Percentiles rank a stretch among this genome's conserved stretches.
Evolutionary conservation across 2,329 filamentous ascomycete genomes (phyloP).

Genomic region (Neonectria faginata): DNA sequence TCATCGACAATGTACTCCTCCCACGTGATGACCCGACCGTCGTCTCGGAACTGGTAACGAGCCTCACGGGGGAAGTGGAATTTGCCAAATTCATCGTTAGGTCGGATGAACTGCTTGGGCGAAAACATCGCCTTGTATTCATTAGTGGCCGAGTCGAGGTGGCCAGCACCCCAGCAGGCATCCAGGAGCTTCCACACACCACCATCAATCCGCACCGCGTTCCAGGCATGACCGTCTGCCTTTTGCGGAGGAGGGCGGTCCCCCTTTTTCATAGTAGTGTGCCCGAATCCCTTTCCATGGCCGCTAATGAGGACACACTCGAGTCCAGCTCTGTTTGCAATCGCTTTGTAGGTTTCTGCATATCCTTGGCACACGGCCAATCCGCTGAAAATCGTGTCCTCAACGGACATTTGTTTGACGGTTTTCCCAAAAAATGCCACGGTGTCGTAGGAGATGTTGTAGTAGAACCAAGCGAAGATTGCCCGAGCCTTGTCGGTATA

Average conservation of each 20-base stretch:
- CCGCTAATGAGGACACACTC: conserved; percentile 80
- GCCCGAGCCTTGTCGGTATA: conserved; percentile 90
- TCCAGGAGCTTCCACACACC: conserved; percentile 94
- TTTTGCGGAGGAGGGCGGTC: conserved; percentile 73
- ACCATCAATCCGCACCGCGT: conserved; percentile 87
- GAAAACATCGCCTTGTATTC: conserved; percentile 77
- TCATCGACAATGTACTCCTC: conserved; percentile 82
- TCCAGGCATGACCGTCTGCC: conserved; percentile 85
- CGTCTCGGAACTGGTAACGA: conserved; percentile 77
- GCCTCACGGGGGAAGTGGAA: conserved; percentile 81
- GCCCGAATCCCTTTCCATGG: conserved; percentile 88
- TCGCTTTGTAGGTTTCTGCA: conserved; percentile 81
- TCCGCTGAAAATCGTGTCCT: conserved; percentile 79
- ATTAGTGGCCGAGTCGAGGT: conserved; percentile 63
- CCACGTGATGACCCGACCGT: conserved; percentile 77
- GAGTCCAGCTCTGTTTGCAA: conserved; percentile 83
- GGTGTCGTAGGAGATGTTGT: conserved; percentile 90
- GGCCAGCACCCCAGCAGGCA: conserved; percentile 91
- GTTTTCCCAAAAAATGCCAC: conserved; percentile 80
- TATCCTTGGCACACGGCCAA: conserved; percentile 94
- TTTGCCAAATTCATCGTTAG: conserved; percentile 84
- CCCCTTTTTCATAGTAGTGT: conserved; percentile 71
- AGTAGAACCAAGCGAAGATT: conserved; percentile 95
- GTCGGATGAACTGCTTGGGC: conserved; percentile 68
- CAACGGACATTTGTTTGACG: conserved; percentile 74